Conservation (phyloP, 148 eudicot genomes). For the Beta vulgaris region DNA sequence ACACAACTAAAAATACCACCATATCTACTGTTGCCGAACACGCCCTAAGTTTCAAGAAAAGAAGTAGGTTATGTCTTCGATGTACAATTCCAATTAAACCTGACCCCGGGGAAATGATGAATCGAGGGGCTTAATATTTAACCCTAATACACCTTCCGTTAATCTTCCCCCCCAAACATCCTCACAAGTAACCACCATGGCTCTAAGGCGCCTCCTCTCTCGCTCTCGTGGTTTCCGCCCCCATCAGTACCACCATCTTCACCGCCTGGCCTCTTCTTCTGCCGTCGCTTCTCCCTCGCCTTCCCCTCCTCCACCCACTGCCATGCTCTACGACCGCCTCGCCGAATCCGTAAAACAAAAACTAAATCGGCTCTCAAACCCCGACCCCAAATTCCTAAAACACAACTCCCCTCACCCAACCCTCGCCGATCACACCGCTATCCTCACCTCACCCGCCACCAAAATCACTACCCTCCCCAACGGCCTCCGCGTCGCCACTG, state of each 20-base stretch:
- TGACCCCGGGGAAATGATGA: not conserved
- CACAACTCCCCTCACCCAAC: slow-evolving; percentile 71
- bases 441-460: slow-evolving; percentile 56
- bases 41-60: too few species aligned
- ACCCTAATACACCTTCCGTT: not conserved
- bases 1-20: too few species aligned
- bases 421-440: slow-evolving; percentile 46
- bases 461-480: slow-evolving; percentile 59
- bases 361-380: slow-evolving; percentile 44
- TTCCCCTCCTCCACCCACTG: slow-evolving; percentile 36
- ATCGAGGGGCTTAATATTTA: not conserved
- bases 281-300: slow-evolving; percentile 31
- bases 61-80: too few species aligned
- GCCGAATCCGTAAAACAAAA: slow-evolving; percentile 59
- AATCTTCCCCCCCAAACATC: not conserved
- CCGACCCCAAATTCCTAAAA: slow-evolving; percentile 55
- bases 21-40: too few species aligned
- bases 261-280: slow-evolving; percentile 31
- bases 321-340: slow-evolving; percentile 73
- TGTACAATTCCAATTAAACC: too few species aligned
- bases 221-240: slow-evolving; percentile 6
- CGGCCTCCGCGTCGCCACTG: slow-evolving; percentile 78
- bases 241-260: slow-evolving; percentile 30
- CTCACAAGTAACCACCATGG: slow-evolving; percentile 33
- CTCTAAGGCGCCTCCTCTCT: slow-evolving; percentile 56